Conservation (phyloP, 2,329 filamentous ascomycete genomes). For the Colletotrichum sp. region DNA sequence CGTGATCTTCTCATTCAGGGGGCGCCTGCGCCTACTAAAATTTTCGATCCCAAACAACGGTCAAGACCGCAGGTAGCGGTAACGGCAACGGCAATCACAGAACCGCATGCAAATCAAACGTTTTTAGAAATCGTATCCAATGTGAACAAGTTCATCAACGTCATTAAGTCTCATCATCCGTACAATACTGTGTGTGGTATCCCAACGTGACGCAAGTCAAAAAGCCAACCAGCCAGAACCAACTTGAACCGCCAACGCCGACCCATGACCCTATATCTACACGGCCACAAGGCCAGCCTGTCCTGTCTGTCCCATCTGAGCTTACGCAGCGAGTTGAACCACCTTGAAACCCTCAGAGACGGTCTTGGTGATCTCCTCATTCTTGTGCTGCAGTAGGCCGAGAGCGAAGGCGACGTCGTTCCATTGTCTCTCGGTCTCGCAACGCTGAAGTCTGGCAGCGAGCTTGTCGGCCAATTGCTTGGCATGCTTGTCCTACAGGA, state of each 20-base stretch:
- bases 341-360: slow-evolving; percentile 79
- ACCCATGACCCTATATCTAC: slow-evolving; percentile 9
- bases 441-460: slow-evolving; percentile 81
- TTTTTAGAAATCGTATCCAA: neutral
- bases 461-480: slow-evolving; percentile 93
- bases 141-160: slow-evolving; percentile 5
- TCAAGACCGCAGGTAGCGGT: neutral
- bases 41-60: neutral
- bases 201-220: slow-evolving; percentile 3
- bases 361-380: slow-evolving; percentile 83
- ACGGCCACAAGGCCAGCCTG: slow-evolving; percentile 2
- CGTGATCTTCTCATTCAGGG: neutral
- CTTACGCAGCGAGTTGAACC: slow-evolving; percentile 64
- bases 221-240: slow-evolving; percentile 3
- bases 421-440: slow-evolving; percentile 95
- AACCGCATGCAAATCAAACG: neutral
- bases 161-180: slow-evolving; percentile 15
- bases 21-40: neutral
- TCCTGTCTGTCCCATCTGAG: neutral
- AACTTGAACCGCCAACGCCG: slow-evolving; percentile 15
- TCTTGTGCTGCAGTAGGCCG: slow-evolving; percentile 88
- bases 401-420: slow-evolving; percentile 95
- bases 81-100: neutral
- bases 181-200: slow-evolving; percentile 17
- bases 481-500: slow-evolving; percentile 86